Base-by-base conservation (phyloP, 2,329 filamentous ascomycete species). In the Ceratocystis smalleyi region DNA sequence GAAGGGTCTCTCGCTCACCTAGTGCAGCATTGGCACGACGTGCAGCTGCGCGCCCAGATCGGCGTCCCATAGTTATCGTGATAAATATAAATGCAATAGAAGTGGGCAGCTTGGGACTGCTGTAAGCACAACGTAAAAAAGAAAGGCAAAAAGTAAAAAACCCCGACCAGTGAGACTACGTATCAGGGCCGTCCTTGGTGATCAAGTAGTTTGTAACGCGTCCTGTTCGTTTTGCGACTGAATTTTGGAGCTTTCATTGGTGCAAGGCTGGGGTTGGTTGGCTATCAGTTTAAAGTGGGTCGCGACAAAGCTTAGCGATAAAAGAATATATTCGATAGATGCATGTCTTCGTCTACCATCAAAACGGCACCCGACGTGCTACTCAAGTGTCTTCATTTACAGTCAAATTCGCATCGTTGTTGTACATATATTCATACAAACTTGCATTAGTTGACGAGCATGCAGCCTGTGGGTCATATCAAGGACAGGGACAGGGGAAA, bases 1-100 rank as follows among this genome's bases (percentile, higher is more conserved):
- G 2, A 10, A n/a, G 1, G n/a, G 19, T 47, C 59, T 54, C 27
- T 61, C 64, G 74, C 78, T 71, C 74, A 81, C 79, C 78, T 69
- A 81, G 73, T 68, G 79, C 79, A 68, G 78, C 78, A 67, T 78
- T 77, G 67, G 79, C 78, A 71, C 77, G 78, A 73, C 78, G 80
- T 57, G 78, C 79, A 67, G 79, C 79, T 68, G 79, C 78, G 73
- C 79, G 77, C 67, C 79, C 79, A 68, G 78, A 79, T 71, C 79
- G 74, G 72, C 77, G 76, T 68, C 77, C 77, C 62, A 66, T 66
- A 27, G 8, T 65, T 32, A 19, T 57, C 17, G 15, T 8, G 24
- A 30, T 57, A 27, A 15, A 4, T 51, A 27, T 8, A 27, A 24
- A 51, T 10, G 4, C 47, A 15, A 10, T 6, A 40, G 3, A 40